Evolutionary conservation across 495 filamentous ascomycete species (phyloP).

Genomic region (Penicillium psychrofluorescens): DNA sequence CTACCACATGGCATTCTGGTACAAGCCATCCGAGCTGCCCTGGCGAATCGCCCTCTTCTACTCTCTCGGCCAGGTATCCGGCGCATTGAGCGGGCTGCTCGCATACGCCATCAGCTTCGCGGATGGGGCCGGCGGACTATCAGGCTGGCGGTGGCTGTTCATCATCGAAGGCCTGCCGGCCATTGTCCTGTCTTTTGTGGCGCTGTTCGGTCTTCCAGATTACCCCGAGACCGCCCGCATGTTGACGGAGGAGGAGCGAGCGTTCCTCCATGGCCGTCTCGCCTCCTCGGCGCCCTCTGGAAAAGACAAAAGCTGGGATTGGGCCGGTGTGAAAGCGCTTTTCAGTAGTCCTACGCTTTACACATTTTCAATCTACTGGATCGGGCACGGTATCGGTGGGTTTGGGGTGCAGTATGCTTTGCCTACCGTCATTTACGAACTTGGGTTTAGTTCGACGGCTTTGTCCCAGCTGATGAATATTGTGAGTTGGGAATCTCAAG

Average conservation of each 20-base stretch:
- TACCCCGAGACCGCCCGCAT: constrained; percentile 33
- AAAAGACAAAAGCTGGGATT: constrained; percentile 21
- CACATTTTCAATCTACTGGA: constrained; percentile 30
- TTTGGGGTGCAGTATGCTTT: constrained; percentile 33
- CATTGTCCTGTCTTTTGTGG: constrained; percentile 23
- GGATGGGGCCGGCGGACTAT: constrained; percentile 23
- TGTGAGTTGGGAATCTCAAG: constrained; percentile 10
- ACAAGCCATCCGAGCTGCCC: constrained; percentile 28
- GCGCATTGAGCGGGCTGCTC: constrained; percentile 30
- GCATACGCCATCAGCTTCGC: constrained; percentile 35
- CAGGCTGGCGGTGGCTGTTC: constrained; percentile 41
- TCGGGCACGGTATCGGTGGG: constrained; percentile 36
- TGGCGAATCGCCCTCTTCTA: constrained; percentile 31
- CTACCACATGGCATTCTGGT: constrained; percentile 37
- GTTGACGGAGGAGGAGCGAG: constrained; percentile 29
- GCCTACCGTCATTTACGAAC: constrained; percentile 37
- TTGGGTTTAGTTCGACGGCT: constrained; percentile 32
- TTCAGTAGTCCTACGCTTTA: constrained; percentile 27
- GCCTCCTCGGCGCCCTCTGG: constrained; percentile 12
- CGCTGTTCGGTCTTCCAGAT: constrained; percentile 33
- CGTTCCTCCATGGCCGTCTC: constrained; percentile 17
- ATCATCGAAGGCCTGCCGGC: constrained; percentile 38
- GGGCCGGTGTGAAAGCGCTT: constrained; percentile 16
- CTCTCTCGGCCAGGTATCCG: constrained; percentile 25
- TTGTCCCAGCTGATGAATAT: constrained; percentile 38